These are phyloP conservation scores for Cladosporium phlei DNA, from an alignment of 2,329 filamentous ascomycete species.

Conservation along the genomic window DNA sequence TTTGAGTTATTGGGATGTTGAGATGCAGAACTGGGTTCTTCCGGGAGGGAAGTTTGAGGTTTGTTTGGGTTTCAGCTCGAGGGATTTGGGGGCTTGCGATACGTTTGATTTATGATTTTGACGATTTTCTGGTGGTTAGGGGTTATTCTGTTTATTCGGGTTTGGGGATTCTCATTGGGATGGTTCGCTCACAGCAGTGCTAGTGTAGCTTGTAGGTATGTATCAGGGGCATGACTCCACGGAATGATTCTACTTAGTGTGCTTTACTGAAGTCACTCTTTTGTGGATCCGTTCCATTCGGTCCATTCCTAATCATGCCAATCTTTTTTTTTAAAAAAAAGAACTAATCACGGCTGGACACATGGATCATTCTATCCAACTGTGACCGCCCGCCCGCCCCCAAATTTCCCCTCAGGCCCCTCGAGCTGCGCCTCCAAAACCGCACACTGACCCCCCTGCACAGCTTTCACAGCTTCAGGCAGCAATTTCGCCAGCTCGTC, in stretches of 20 bases:
- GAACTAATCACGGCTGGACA: too few species aligned
- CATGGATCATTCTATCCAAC: slow-evolving; percentile 20
- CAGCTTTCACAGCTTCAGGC: slow-evolving; percentile 53
- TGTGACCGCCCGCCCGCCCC: slow-evolving; percentile 32
- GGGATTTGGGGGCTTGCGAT: slow-evolving; percentile 18
- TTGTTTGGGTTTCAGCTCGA: slow-evolving; percentile 26
- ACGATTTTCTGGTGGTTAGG: too few species aligned
- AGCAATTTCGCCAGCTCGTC: slow-evolving; percentile 45
- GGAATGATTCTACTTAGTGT: too few species aligned
- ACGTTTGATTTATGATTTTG: slow-evolving; percentile 4
- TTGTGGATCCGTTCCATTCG: too few species aligned
- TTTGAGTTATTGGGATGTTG: slow-evolving; percentile 34
- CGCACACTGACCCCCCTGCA: slow-evolving; percentile 53
- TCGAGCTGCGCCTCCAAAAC: slow-evolving; percentile 60
- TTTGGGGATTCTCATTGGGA: too few species aligned
- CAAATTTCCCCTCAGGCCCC: slow-evolving; percentile 52
- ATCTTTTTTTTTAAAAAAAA: too few species aligned
- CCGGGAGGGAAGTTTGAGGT: slow-evolving; percentile 30
- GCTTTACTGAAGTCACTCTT: too few species aligned
- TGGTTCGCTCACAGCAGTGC: too few species aligned
- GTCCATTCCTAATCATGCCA: too few species aligned
- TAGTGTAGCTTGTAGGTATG: too few species aligned
- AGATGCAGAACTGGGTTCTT: slow-evolving; percentile 34
- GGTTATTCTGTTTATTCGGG: too few species aligned
- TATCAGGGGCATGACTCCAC: too few species aligned